Conservation (phyloP, 768 basidiomycete genomes). For the Filobasidium floriforme region DNA sequence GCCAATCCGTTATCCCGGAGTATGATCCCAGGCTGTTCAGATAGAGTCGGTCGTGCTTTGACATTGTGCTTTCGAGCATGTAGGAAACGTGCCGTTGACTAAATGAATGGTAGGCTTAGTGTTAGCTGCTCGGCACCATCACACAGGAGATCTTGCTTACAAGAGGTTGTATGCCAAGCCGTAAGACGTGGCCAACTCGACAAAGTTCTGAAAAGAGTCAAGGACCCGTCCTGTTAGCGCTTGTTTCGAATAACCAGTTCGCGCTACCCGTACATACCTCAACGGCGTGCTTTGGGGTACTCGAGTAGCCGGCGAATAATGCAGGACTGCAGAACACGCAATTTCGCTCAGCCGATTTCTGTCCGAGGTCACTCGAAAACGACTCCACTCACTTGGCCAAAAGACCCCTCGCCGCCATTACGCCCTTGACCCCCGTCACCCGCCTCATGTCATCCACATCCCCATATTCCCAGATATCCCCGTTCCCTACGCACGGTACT, state of each 20-base stretch:
- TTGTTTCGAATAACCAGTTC: neutral
- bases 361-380: neutral
- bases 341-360: neutral
- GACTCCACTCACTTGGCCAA: constrained; percentile 46
- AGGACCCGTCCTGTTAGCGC: neutral
- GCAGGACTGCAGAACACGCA: constrained; percentile 23
- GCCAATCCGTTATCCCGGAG: constrained; percentile 45
- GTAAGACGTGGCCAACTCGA: constrained; percentile 42
- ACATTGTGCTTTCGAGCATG: constrained; percentile 46
- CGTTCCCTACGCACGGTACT: constrained; percentile 50
- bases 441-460: constrained; percentile 45
- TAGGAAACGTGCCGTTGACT: constrained; percentile 48
- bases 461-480: constrained; percentile 47
- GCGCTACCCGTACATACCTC: constrained; percentile 29
- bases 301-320: constrained; percentile 46
- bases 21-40: constrained; percentile 46
- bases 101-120: neutral
- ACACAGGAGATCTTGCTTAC: constrained; percentile 21
- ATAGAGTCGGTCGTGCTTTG: constrained; percentile 43
- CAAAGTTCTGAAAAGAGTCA: constrained; percentile 37
- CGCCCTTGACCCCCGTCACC: constrained; percentile 46
- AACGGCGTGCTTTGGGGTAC: constrained; percentile 46
- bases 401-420: constrained; percentile 51
- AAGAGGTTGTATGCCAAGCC: constrained; percentile 48
- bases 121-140: neutral